Conservation (phyloP, 2,329 filamentous ascomycete species). For the Alternaria ethzedia region DNA sequence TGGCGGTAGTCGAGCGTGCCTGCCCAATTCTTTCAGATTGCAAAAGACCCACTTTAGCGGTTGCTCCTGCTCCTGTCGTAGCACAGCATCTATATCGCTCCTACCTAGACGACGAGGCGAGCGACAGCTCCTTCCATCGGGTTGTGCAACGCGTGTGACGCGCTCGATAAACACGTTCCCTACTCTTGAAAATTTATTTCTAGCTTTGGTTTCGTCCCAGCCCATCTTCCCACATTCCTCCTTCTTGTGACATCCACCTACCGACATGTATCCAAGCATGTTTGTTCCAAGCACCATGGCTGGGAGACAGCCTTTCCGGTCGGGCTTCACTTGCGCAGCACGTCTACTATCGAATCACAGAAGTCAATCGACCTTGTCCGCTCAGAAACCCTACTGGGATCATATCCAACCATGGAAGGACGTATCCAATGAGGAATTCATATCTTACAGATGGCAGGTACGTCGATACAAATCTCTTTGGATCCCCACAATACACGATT, state of each 20-base stretch:
- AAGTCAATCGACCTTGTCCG: conserved; percentile 16
- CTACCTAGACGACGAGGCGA: background rate
- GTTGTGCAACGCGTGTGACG: background rate
- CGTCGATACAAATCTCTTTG: conserved; percentile 29
- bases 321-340: background rate
- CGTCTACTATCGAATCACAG: conserved; percentile 5
- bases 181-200: background rate
- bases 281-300: background rate
- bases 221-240: background rate
- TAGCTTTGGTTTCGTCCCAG: background rate
- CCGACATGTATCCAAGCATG: conserved; percentile 3
- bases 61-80: conserved; percentile 1
- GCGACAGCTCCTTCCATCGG: background rate
- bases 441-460: conserved; percentile 63
- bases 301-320: background rate
- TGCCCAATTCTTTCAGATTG: background rate
- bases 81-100: background rate
- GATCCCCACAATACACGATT: background rate
- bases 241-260: background rate
- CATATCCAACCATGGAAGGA: conserved; percentile 59
- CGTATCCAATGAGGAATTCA: conserved; percentile 57
- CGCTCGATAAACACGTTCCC: background rate
- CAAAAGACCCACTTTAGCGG: background rate
- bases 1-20: background rate
- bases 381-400: conserved; percentile 56